Percentiles rank a stretch among this genome's conserved stretches.
Conservation (phyloP, 176 grass and related monocot genomes). For the Aegilops speltoides region DNA sequence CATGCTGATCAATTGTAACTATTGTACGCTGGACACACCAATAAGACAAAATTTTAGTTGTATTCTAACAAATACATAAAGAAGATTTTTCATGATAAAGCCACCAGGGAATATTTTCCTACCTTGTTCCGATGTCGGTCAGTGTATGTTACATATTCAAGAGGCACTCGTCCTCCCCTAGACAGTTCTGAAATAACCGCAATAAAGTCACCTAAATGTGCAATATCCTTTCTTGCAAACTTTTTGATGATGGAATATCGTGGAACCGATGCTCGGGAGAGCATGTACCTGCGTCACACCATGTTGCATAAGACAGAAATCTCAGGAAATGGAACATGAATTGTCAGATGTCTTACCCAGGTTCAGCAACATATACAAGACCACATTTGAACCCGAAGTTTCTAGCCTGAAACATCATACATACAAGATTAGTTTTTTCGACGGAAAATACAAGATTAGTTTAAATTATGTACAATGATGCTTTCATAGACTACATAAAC, state of each 20-base stretch:
- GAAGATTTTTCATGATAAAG: no score
- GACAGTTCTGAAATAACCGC: conserved; percentile 69
- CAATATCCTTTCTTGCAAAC: conserved; percentile 12
- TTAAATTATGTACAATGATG: no score
- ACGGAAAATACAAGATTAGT: no score
- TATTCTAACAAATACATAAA: no score
- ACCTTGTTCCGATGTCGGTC: conserved; percentile 25
- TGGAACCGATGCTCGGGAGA: conserved; percentile 73
- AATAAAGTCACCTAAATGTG: conserved; percentile 65
- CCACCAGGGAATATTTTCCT: no score
- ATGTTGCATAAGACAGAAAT: conserved; percentile 36
- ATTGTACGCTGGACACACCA: no score
- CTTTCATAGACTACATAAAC: no score
- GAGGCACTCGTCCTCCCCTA: conserved; percentile 68
- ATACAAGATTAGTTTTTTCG: no score
- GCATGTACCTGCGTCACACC: conserved; percentile 72
- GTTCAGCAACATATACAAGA: conserved; percentile 91
- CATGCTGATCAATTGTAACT: no score
- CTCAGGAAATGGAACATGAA: conserved; percentile 20
- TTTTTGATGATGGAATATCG: no score
- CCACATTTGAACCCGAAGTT: conserved; percentile 96
- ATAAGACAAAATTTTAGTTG: no score
- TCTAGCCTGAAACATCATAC: conserved; percentile 58
- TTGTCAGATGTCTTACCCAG: conserved; percentile 57
- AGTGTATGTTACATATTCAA: conserved; percentile 81